These are phyloP conservation scores for Cutaneotrichosporon dermatis DNA, from an alignment of 1,284 basidiomycete genomes.

Conservation along the genomic window DNA sequence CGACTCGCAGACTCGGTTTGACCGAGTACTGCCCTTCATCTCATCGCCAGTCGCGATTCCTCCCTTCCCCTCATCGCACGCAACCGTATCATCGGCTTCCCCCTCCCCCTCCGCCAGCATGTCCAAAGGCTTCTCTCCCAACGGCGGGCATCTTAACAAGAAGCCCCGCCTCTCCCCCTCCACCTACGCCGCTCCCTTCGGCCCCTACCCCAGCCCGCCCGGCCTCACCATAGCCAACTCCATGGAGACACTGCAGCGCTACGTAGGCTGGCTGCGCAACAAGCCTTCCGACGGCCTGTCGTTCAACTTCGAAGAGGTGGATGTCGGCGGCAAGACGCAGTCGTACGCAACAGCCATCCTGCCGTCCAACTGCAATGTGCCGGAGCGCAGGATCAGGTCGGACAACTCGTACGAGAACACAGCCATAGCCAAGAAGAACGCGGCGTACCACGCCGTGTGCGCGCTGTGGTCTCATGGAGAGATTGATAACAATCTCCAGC, in stretches of 20 bases:
- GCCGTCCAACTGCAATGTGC: constrained; percentile 16
- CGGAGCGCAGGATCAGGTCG: background rate
- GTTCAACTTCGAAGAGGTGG: background rate
- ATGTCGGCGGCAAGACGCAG: background rate
- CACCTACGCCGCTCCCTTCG: background rate
- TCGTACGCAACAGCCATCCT: background rate
- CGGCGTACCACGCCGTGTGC: constrained; percentile 16
- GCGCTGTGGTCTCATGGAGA: constrained; percentile 20
- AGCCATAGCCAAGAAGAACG: constrained; percentile 24
- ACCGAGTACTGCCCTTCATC: too few species aligned
- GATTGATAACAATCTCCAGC: constrained; percentile 18
- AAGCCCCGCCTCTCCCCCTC: background rate
- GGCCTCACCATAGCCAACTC: constrained; percentile 1
- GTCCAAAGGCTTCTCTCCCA: too few species aligned
- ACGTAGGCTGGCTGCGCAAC: constrained; percentile 17
- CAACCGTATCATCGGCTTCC: too few species aligned
- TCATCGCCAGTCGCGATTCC: too few species aligned
- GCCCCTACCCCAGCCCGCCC: background rate
- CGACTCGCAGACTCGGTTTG: too few species aligned
- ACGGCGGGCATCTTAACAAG: background rate
- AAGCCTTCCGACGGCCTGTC: constrained; percentile 8
- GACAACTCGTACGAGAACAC: constrained; percentile 7
- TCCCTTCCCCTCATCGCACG: too few species aligned
- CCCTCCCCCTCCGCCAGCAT: too few species aligned
- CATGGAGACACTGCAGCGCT: constrained; percentile 7